These are phyloP conservation scores for Gossypium laxum DNA, from an alignment of 441 rosid species.

Conservation along the genomic window DNA sequence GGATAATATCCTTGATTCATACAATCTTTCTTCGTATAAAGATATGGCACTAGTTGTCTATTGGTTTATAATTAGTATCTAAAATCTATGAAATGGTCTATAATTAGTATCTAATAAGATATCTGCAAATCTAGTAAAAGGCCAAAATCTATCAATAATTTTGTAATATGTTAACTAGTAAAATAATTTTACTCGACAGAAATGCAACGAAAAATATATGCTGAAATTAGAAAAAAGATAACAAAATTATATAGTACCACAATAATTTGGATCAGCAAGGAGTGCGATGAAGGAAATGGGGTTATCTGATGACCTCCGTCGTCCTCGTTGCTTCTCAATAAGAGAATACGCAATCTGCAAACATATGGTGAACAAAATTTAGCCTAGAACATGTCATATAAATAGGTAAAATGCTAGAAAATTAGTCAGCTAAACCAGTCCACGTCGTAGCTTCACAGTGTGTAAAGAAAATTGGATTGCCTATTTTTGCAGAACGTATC, in stretches of 20 bases:
- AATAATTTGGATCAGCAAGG: constrained; percentile 87
- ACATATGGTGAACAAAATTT: background rate
- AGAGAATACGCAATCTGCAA: constrained; percentile 73
- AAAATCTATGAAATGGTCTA: no score
- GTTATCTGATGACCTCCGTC: constrained; percentile 44
- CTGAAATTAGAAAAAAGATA: background rate
- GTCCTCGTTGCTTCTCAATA: constrained; percentile 77
- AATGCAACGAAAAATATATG: background rate
- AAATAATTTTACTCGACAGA: background rate
- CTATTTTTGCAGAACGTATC: background rate
- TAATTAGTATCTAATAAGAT: no score
- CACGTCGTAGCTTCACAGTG: background rate
- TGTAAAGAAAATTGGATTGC: background rate
- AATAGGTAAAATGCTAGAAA: background rate
- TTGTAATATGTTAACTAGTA: no score
- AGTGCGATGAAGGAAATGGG: constrained; percentile 84
- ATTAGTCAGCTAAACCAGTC: background rate
- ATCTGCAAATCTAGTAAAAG: no score
- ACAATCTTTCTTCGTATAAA: no score
- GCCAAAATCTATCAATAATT: no score
- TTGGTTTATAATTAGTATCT: no score
- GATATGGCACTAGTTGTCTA: no score
- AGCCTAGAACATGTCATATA: background rate
- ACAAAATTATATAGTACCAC: constrained; percentile 26
- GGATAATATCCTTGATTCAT: no score